Evolutionary conservation across 805 yeast genomes (phyloP).

Genomic region (Kuraishia borneana): DNA sequence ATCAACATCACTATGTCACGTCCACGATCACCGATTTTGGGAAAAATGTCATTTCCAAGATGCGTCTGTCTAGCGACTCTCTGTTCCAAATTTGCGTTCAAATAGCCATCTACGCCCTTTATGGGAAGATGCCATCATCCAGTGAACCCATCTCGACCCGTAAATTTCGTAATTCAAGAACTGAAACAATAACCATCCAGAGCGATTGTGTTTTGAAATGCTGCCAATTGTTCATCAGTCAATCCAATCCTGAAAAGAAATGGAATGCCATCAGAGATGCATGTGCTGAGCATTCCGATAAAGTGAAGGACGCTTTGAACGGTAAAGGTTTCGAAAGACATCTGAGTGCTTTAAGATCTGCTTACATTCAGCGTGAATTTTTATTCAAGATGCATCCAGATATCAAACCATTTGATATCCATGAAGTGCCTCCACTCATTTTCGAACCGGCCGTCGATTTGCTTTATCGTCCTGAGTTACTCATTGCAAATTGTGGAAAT

Average conservation of each 20-base stretch:
- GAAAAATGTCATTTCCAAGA: conserved; percentile 22
- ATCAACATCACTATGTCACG: conserved; percentile 45
- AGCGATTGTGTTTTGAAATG: conserved; percentile 35
- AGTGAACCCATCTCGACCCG: conserved; percentile 53
- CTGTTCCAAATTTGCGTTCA: conserved; percentile 41
- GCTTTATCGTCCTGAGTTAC: conserved; percentile 23
- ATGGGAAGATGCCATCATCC: conserved; percentile 31
- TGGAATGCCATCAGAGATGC: conserved; percentile 40
- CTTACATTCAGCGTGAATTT: conserved; percentile 35
- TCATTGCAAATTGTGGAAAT: conserved; percentile 47
- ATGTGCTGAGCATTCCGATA: conserved; percentile 37
- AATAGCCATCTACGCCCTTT: conserved; percentile 41
- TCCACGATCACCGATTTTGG: conserved; percentile 17
- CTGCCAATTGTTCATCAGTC: conserved; percentile 57
- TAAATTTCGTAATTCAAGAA: conserved; percentile 54
- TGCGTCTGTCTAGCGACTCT: conserved; percentile 36
- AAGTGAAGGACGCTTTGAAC: conserved; percentile 37
- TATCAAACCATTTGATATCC: conserved; percentile 15
- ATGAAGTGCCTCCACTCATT: conserved; percentile 27
- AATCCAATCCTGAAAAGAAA: conserved; percentile 29
- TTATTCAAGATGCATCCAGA: conserved; percentile 34
- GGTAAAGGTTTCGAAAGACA: conserved; percentile 71
- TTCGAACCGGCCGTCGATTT: conserved; percentile 27
- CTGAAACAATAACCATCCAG: conserved; percentile 60
- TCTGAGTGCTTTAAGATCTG: conserved; percentile 49